Evolutionary conservation across 352 stramenopile genomes (phyloP).

Genomic region (Halophytophthora batemanensis): DNA sequence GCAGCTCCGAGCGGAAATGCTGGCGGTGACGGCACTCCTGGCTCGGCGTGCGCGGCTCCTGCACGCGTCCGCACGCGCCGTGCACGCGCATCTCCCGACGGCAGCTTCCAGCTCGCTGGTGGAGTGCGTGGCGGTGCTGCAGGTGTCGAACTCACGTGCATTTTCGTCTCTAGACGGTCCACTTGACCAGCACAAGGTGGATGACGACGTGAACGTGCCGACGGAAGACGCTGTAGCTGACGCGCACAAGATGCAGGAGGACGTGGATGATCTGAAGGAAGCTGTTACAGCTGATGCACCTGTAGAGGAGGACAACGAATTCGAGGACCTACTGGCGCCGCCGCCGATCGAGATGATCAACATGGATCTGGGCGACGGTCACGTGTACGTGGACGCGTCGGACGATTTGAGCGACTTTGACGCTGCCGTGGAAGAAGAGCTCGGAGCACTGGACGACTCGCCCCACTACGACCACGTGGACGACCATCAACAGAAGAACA

Average conservation of each 20-base stretch:
- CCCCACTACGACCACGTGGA: conserved; percentile 4
- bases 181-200: conserved; percentile 13
- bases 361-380: not conserved
- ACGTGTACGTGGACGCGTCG: conserved; percentile 5
- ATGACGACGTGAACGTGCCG: not conserved
- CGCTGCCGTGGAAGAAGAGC: not conserved
- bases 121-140: not conserved
- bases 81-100: not conserved
- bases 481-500: conserved; percentile 2
- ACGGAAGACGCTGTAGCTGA: not conserved
- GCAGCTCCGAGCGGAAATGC: conserved; percentile 11
- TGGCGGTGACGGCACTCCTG: conserved; percentile 10
- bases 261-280: too few species aligned
- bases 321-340: too few species aligned
- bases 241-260: not conserved
- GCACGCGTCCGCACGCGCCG: not conserved
- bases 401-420: not conserved
- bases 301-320: too few species aligned
- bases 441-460: conserved; percentile 5
- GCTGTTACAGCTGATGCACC: too few species aligned
- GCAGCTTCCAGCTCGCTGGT: not conserved
- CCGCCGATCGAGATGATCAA: too few species aligned
- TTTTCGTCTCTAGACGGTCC: conserved; percentile 8
- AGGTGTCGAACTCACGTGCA: not conserved
- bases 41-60: conserved; percentile 13